Evolutionary conservation across 805 yeast species (phyloP).

Genomic region (Ogataea henricii): DNA sequence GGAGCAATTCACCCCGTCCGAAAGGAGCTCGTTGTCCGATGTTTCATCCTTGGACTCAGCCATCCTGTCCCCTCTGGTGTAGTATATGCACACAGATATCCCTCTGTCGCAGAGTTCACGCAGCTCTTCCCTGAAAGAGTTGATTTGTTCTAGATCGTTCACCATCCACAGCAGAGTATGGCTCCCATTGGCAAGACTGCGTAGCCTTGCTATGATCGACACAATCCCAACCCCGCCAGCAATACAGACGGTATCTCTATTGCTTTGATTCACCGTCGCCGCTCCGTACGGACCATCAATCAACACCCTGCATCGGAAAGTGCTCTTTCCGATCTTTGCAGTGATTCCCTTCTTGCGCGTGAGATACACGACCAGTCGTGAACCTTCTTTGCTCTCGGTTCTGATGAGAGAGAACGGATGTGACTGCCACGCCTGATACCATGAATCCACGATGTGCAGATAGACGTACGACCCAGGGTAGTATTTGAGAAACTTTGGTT

Average conservation of each 20-base stretch:
- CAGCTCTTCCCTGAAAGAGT: background rate
- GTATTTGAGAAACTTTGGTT: constrained; percentile 21
- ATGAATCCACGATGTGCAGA: constrained; percentile 52
- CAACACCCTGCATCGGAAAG: constrained; percentile 32
- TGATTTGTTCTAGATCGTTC: constrained; percentile 10
- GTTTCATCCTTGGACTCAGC: background rate
- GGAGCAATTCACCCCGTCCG: background rate
- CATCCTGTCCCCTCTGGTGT: background rate
- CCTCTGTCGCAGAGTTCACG: background rate
- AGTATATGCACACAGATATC: background rate
- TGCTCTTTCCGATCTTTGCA: constrained; percentile 18
- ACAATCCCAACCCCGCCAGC: constrained; percentile 30
- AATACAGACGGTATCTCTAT: constrained; percentile 13
- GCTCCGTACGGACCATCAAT: constrained; percentile 73
- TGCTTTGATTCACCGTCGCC: constrained; percentile 2
- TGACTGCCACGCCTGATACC: constrained; percentile 58
- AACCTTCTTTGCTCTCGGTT: constrained; percentile 33
- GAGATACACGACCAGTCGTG: constrained; percentile 40
- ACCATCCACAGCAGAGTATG: constrained; percentile 24
- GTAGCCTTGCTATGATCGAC: constrained; percentile 19
- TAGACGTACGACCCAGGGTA: constrained; percentile 58
- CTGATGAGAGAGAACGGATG: constrained; percentile 67
- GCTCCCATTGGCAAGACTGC: background rate
- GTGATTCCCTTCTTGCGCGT: constrained; percentile 57
- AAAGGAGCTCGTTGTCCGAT: background rate